These are phyloP conservation scores for Ramichloridium luteum DNA, from an alignment of 2,329 filamentous ascomycete genomes.

Conservation along the genomic window DNA sequence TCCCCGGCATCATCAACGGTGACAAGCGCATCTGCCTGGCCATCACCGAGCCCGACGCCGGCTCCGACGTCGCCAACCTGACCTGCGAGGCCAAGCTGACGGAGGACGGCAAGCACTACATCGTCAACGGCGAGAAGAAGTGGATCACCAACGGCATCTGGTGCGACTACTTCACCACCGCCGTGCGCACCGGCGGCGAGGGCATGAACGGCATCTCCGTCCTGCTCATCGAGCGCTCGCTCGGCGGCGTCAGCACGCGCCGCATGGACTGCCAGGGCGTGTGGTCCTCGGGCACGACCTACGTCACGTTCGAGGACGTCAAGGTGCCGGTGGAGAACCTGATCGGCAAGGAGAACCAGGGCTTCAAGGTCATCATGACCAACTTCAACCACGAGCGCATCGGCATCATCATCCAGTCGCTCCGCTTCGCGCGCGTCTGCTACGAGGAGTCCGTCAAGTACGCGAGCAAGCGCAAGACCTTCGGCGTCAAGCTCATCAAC, in stretches of 20 bases:
- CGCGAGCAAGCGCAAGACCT: constrained; percentile 91
- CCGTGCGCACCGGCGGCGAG: constrained; percentile 64
- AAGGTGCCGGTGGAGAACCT: constrained; percentile 99
- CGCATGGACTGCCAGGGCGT: constrained; percentile 99
- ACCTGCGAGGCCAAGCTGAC: constrained; percentile 91
- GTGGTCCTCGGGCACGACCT: constrained; percentile 89
- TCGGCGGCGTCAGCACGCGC: constrained; percentile 78
- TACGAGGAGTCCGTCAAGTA: constrained; percentile 96
- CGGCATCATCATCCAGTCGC: constrained; percentile 93
- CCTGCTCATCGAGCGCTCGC: constrained; percentile 76
- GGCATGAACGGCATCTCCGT: constrained; percentile 91
- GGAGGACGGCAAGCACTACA: constrained; percentile 96
- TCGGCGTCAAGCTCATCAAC: constrained; percentile 91
- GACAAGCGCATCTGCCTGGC: constrained; percentile 97
- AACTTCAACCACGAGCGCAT: constrained; percentile 99
- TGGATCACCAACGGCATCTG: constrained; percentile 86
- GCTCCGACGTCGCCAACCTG: constrained; percentile 87
- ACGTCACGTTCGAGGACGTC: constrained; percentile 96
- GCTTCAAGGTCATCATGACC: constrained; percentile 98
- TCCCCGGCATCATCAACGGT: constrained; percentile 76
- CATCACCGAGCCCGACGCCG: constrained; percentile 91
- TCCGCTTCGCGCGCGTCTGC: constrained; percentile 92
- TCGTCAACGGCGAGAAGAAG: constrained; percentile 99
- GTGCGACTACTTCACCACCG: constrained; percentile 95
- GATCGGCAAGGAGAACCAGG: constrained; percentile 94